Evolutionary conservation across 176 grass and related monocot genomes (phyloP).

Genomic region (Miscanthus lutarioriparius): DNA sequence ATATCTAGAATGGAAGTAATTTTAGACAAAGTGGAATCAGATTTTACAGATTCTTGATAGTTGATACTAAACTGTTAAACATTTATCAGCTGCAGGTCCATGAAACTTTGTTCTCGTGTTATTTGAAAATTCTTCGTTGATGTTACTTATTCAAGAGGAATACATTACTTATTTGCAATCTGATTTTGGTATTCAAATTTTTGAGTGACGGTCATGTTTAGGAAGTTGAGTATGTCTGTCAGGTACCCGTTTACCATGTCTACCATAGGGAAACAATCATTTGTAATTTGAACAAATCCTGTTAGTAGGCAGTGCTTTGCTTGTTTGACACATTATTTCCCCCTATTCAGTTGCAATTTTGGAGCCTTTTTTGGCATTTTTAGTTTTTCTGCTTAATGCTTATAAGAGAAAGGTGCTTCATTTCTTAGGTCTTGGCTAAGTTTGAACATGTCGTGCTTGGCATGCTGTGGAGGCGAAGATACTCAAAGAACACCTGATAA

Average conservation of each 20-base stretch:
- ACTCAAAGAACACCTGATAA: slow-evolving; percentile 37
- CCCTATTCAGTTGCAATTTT: neutral
- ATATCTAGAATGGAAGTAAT: neutral
- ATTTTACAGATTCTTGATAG: neutral
- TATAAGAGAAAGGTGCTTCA: neutral
- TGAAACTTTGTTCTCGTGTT: slow-evolving; percentile 12
- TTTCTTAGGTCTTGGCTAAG: slow-evolving; percentile 10
- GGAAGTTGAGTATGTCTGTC: neutral
- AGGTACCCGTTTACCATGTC: neutral
- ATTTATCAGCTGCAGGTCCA: neutral
- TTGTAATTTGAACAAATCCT: slow-evolving; percentile 12
- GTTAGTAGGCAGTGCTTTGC: neutral
- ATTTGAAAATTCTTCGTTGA: neutral
- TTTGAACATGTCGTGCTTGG: slow-evolving; percentile 36
- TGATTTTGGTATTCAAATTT: neutral
- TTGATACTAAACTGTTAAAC: neutral
- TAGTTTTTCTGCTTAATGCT: neutral
- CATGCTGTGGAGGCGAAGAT: slow-evolving; percentile 35
- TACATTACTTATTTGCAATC: neutral
- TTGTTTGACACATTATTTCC: neutral
- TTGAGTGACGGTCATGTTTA: neutral
- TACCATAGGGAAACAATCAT: neutral
- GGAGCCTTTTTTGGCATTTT: neutral
- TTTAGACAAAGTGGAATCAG: neutral
- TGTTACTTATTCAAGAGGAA: neutral